Percentiles rank a stretch among this genome's conserved stretches.
Conservation (phyloP, 768 basidiomycete species). For the Suillus subalutaceus region DNA sequence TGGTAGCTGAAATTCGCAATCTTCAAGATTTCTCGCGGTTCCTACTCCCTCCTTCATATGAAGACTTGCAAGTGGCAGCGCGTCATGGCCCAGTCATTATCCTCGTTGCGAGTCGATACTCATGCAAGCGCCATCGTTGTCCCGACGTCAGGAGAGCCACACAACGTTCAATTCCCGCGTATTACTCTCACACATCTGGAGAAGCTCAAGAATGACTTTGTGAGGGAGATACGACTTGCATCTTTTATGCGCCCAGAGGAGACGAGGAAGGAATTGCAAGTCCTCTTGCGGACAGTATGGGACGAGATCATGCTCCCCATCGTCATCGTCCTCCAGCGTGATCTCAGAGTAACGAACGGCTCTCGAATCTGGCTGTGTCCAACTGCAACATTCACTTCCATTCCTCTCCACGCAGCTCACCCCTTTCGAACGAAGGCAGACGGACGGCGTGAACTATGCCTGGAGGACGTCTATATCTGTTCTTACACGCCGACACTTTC, state of each 20-base stretch:
- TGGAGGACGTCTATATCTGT: neutral
- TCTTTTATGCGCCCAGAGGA: neutral
- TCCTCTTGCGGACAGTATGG: neutral
- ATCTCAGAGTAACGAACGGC: neutral
- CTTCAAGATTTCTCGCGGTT: neutral
- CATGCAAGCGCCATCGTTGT: neutral
- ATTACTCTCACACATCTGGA: neutral
- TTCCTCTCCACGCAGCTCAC: neutral
- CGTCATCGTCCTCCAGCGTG: neutral
- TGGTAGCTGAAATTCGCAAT: neutral
- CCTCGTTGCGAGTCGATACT: neutral
- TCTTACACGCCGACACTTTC: neutral
- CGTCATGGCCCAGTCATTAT: neutral
- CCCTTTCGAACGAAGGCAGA: neutral
- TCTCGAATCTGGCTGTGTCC: neutral
- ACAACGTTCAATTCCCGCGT: neutral
- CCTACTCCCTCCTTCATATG: neutral
- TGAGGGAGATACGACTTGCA: neutral
- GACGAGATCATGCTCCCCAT: neutral
- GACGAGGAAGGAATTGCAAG: neutral
- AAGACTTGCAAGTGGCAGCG: neutral
- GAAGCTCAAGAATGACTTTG: neutral
- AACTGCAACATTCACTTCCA: neutral
- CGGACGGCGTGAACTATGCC: neutral
- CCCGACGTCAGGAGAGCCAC: neutral